Evolutionary conservation across 495 filamentous ascomycete genomes (phyloP).

Genomic region (Podospora bellae-mahoneyi): DNA sequence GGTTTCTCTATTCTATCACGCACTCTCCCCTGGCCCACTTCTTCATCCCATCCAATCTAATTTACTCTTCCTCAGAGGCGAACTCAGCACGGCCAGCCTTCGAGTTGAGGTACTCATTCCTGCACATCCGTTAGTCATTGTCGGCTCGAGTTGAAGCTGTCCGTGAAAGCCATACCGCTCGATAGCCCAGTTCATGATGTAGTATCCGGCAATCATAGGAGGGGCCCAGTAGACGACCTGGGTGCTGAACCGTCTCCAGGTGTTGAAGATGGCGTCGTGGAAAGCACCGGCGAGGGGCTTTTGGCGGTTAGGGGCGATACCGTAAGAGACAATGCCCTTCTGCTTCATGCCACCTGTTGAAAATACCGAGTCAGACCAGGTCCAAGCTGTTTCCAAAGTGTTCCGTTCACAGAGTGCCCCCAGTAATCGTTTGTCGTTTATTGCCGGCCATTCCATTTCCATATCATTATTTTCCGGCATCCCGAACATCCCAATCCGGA

Average conservation of each 20-base stretch:
- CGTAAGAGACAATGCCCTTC: constrained; percentile 56
- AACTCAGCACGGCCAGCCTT: constrained; percentile 73
- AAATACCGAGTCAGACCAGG: constrained; percentile 20
- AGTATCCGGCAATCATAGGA: constrained; percentile 70
- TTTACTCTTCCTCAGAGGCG: constrained; percentile 45
- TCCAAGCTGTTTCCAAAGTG: not conserved
- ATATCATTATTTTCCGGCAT: not conserved
- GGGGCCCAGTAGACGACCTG: constrained; percentile 83
- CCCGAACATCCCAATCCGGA: not conserved
- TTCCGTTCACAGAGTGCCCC: not conserved
- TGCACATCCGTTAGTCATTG: constrained; percentile 35
- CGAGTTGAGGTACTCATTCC: constrained; percentile 90
- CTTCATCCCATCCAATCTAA: not conserved
- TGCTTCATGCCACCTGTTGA: constrained; percentile 48
- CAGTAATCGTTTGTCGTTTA: not conserved
- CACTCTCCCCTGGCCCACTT: not conserved
- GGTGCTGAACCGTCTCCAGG: constrained; percentile 54
- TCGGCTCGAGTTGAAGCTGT: not conserved
- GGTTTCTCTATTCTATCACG: constrained; percentile 33
- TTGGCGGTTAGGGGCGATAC: constrained; percentile 51
- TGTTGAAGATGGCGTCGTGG: constrained; percentile 61
- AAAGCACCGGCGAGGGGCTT: constrained; percentile 54
- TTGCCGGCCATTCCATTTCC: constrained; percentile 5
- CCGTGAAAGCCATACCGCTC: constrained; percentile 61
- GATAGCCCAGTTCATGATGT: constrained; percentile 79